A percentile compares a stretch with the other conserved stretches of the same genome.
Conservation (phyloP, 2,329 filamentous ascomycete genomes). For the Phialophora verrucosa region DNA sequence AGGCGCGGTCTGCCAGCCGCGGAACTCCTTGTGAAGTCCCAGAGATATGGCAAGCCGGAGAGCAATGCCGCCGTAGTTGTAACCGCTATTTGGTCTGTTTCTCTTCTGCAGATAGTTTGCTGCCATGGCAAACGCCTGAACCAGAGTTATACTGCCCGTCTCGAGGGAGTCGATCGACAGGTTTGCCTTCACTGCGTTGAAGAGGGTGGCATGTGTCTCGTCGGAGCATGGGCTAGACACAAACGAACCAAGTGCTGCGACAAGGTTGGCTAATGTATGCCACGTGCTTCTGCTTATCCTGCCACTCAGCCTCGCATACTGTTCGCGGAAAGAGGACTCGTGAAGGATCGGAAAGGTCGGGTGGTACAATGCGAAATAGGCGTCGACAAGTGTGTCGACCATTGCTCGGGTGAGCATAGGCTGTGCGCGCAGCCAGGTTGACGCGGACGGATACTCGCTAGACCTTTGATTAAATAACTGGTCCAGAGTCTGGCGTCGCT, state of each 20-base stretch:
- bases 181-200: slow-evolving; percentile 52
- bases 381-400: slow-evolving; percentile 39
- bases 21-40: slow-evolving; percentile 59
- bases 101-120: slow-evolving; percentile 60
- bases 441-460: slow-evolving; percentile 11
- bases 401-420: slow-evolving; percentile 32
- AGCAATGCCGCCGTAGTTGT: slow-evolving; percentile 59
- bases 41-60: slow-evolving; percentile 58
- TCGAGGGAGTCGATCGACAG: slow-evolving; percentile 51
- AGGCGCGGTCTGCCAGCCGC: slow-evolving; percentile 53
- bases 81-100: slow-evolving; percentile 59
- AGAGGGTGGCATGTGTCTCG: slow-evolving; percentile 49
- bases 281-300: slow-evolving; percentile 28
- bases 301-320: slow-evolving; percentile 44
- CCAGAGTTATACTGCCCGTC: slow-evolving; percentile 56
- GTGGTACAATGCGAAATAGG: slow-evolving; percentile 64
- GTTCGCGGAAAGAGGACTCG: slow-evolving; percentile 52
- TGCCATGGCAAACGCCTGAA: slow-evolving; percentile 55
- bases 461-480: slow-evolving; percentile 26
- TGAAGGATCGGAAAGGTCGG: slow-evolving; percentile 63
- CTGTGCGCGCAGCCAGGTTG: slow-evolving; percentile 25
- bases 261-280: slow-evolving; percentile 32
- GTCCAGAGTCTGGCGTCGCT: slow-evolving; percentile 22
- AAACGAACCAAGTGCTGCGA: slow-evolving; percentile 33
- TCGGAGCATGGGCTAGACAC: slow-evolving; percentile 29